Conservation (phyloP, 495 filamentous ascomycete genomes). For the Podospora pseudocomata region DNA sequence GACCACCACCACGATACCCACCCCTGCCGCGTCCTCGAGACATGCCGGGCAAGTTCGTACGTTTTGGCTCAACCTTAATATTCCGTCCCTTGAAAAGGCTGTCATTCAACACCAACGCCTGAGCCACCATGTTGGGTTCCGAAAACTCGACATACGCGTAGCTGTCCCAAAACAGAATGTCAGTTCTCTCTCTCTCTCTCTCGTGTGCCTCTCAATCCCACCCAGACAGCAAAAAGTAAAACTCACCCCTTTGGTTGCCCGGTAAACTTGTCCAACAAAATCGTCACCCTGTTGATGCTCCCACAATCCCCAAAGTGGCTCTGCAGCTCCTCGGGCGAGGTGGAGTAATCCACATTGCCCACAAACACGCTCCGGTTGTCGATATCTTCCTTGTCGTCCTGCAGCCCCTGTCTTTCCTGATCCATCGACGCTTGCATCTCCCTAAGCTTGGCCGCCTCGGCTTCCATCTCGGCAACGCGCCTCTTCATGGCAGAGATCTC, state of each 20-base stretch:
- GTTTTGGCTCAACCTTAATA: constrained; percentile 96
- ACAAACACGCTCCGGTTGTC: constrained; percentile 97
- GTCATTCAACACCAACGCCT: constrained; percentile 93
- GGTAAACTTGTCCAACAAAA: constrained; percentile 94
- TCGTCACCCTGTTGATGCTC: constrained; percentile 96
- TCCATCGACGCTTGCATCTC: constrained; percentile 95
- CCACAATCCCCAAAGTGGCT: constrained; percentile 98
- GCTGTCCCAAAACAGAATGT: constrained; percentile 42
- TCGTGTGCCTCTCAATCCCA: neutral
- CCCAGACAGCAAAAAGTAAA: neutral
- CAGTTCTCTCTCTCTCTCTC: neutral
- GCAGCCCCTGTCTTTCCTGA: constrained; percentile 72
- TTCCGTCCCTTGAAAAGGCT: constrained; percentile 93
- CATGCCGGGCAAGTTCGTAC: constrained; percentile 96
- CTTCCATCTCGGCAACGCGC: constrained; percentile 98
- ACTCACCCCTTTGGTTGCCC: constrained; percentile 97
- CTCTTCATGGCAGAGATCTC: constrained; percentile 98
- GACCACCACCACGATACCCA: constrained; percentile 53
- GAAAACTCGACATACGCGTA: constrained; percentile 99
- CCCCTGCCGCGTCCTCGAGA: constrained; percentile 69
- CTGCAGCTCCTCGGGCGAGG: constrained; percentile 97
- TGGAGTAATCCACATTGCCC: constrained; percentile 97
- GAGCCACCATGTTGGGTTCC: constrained; percentile 87
- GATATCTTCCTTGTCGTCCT: constrained; percentile 93
- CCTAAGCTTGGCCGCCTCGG: constrained; percentile 89